Percentiles rank a stretch among this genome's conserved stretches.
These are phyloP conservation scores for Fusarium keratoplasticum DNA, from an alignment of 2,329 filamentous ascomycete species.

Conservation along the genomic window DNA sequence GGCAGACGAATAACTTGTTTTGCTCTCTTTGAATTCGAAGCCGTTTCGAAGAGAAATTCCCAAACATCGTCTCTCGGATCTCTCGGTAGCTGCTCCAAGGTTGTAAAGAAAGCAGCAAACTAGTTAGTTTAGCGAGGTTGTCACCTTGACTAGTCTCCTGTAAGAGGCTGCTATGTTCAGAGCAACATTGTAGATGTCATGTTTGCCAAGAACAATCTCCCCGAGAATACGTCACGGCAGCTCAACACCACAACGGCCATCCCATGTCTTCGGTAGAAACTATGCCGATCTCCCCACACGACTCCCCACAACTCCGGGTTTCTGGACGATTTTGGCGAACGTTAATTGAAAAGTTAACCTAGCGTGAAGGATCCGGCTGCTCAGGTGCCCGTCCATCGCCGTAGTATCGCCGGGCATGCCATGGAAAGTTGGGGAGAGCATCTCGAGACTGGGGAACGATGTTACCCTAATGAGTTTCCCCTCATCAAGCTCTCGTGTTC, in stretches of 20 bases:
- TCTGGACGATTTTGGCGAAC: slow-evolving; percentile 17
- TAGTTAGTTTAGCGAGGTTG: neutral
- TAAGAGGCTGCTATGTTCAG: neutral
- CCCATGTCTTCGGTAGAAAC: slow-evolving; percentile 14
- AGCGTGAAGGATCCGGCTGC: neutral
- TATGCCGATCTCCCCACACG: slow-evolving; percentile 37
- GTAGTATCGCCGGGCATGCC: slow-evolving; percentile 31
- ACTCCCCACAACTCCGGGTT: slow-evolving; percentile 38
- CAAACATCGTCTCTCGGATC: neutral
- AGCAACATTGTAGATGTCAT: slow-evolving; percentile 1
- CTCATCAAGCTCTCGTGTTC: slow-evolving; percentile 20
- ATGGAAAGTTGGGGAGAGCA: neutral
- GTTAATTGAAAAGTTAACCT: slow-evolving; percentile 14
- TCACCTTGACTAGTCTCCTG: neutral
- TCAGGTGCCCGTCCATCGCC: slow-evolving; percentile 17
- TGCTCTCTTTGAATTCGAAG: neutral
- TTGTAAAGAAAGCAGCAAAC: neutral
- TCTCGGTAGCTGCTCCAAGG: neutral
- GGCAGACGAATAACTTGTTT: neutral
- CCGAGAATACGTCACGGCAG: slow-evolving; percentile 27
- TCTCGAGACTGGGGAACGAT: slow-evolving; percentile 22
- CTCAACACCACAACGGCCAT: slow-evolving; percentile 23
- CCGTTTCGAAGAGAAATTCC: neutral
- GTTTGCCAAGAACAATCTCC: slow-evolving; percentile 22
- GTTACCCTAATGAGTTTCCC: slow-evolving; percentile 15